These are phyloP conservation scores for Malus domestica DNA, from an alignment of 306 rosid species.

Conservation along the genomic window DNA sequence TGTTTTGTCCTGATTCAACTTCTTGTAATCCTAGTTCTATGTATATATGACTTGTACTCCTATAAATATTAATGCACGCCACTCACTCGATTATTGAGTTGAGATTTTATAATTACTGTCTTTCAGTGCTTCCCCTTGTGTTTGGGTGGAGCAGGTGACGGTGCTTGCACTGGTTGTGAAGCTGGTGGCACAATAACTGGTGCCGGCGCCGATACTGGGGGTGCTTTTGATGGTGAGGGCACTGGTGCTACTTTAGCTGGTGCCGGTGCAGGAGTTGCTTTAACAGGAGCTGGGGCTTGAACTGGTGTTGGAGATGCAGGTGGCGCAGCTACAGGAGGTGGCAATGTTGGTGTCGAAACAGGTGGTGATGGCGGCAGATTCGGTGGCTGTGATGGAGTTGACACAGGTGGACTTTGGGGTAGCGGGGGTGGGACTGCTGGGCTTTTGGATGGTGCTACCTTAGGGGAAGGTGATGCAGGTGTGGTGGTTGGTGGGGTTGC, in stretches of 20 bases:
- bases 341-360: conserved; percentile 30
- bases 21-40: too few relatives aligned
- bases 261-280: conserved; percentile 46
- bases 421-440: conserved; percentile 48
- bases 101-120: too few relatives aligned
- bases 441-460: conserved; percentile 44
- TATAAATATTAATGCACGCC: too few relatives aligned
- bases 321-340: conserved; percentile 47
- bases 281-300: conserved; percentile 49
- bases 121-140: conserved; percentile 16
- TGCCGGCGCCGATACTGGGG: conserved; percentile 37
- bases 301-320: conserved; percentile 57
- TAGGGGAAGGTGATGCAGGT: conserved; percentile 54
- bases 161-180: conserved; percentile 44
- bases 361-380: conserved; percentile 17
- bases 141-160: conserved; percentile 40
- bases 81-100: too few relatives aligned
- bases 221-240: conserved; percentile 44
- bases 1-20: too few relatives aligned
- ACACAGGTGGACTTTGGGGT: conserved; percentile 48
- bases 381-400: conserved; percentile 47
- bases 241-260: conserved; percentile 47
- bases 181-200: conserved; percentile 37
- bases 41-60: too few relatives aligned
- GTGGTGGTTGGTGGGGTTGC: conserved; percentile 39